Evolutionary conservation across 306 rosid species (phyloP).

Genomic region (Trifolium pratense): DNA sequence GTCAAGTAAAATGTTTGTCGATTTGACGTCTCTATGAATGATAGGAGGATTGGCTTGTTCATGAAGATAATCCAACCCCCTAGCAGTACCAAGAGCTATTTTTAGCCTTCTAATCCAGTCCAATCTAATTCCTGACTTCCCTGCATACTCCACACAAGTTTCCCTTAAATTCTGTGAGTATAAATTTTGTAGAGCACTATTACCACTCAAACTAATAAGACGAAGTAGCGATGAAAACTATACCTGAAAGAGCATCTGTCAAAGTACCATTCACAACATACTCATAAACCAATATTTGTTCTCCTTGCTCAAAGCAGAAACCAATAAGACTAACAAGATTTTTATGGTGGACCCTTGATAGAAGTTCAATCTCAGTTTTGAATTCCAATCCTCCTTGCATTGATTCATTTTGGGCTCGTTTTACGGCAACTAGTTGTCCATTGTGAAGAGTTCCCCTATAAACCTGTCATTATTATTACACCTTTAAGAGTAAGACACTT

Average conservation of each 20-base stretch:
- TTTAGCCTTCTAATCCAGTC: slow-evolving; percentile 73
- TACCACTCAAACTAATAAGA: background rate
- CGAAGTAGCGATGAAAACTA: background rate
- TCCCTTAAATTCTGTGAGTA: too few relatives aligned
- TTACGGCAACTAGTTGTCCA: slow-evolving; percentile 67
- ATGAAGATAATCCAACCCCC: slow-evolving; percentile 81
- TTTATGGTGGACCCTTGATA: slow-evolving; percentile 85
- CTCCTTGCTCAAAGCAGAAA: slow-evolving; percentile 73
- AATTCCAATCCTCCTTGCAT: slow-evolving; percentile 69
- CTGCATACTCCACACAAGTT: slow-evolving; percentile 37
- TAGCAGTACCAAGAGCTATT: slow-evolving; percentile 73
- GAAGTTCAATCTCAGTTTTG: slow-evolving; percentile 81
- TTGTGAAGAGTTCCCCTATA: slow-evolving; percentile 65
- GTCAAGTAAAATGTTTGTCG: slow-evolving; percentile 75
- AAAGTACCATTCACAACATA: slow-evolving; percentile 70
- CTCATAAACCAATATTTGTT: slow-evolving; percentile 81
- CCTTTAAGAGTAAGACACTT: slow-evolving; percentile 14
- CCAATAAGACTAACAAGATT: slow-evolving; percentile 77
- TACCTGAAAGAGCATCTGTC: slow-evolving; percentile 69
- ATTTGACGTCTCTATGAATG: slow-evolving; percentile 86
- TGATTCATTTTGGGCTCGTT: slow-evolving; percentile 65
- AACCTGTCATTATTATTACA: slow-evolving; percentile 50
- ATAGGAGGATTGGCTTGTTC: slow-evolving; percentile 79
- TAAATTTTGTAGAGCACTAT: too few relatives aligned
- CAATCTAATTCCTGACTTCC: slow-evolving; percentile 63